These are phyloP conservation scores for Pythium sukuiense DNA, from an alignment of 352 stramenopile genomes.

Conservation along the genomic window DNA sequence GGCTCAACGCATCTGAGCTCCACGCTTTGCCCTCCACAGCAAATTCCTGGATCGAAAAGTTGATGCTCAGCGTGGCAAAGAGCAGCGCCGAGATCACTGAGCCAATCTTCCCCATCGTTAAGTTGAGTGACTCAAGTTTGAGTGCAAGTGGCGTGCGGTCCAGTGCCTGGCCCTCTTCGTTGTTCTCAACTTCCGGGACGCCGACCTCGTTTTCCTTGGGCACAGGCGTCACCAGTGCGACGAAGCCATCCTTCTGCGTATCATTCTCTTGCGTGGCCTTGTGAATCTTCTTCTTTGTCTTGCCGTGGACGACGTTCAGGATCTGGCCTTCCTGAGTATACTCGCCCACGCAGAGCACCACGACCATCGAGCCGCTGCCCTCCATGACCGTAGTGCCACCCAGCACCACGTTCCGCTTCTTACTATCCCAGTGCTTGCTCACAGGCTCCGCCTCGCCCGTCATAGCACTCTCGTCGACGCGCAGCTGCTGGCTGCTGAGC, in stretches of 20 bases:
- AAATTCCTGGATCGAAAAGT: slow-evolving; percentile 64
- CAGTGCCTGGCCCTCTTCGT: slow-evolving; percentile 11
- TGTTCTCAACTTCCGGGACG: slow-evolving; percentile 15
- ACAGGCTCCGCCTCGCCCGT: slow-evolving; percentile 43
- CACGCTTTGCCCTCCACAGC: slow-evolving; percentile 39
- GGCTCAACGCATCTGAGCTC: slow-evolving; percentile 38
- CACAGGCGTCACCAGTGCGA: slow-evolving; percentile 25
- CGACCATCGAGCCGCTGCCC: slow-evolving; percentile 80
- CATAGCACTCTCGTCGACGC: slow-evolving; percentile 42
- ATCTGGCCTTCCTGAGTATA: slow-evolving; percentile 86
- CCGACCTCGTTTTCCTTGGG: not conserved
- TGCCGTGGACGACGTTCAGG: slow-evolving; percentile 47
- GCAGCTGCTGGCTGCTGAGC: slow-evolving; percentile 40
- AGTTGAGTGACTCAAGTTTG: slow-evolving; percentile 76
- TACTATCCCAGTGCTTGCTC: slow-evolving; percentile 30
- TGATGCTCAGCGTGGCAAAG: slow-evolving; percentile 55
- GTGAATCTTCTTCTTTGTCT: slow-evolving; percentile 1
- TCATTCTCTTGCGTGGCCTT: not conserved
- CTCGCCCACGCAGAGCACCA: slow-evolving; percentile 85
- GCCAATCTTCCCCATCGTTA: slow-evolving; percentile 67
- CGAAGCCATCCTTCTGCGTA: slow-evolving; percentile 19
- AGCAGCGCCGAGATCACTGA: slow-evolving; percentile 59
- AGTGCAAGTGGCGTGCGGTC: slow-evolving; percentile 52
- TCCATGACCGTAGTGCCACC: slow-evolving; percentile 85
- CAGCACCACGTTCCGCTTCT: slow-evolving; percentile 64